Evolutionary conservation across 805 yeast genomes (phyloP), one percentile per base, ranked within the genome.

Genomic region (Nakazawaea anatomiae): DNA sequence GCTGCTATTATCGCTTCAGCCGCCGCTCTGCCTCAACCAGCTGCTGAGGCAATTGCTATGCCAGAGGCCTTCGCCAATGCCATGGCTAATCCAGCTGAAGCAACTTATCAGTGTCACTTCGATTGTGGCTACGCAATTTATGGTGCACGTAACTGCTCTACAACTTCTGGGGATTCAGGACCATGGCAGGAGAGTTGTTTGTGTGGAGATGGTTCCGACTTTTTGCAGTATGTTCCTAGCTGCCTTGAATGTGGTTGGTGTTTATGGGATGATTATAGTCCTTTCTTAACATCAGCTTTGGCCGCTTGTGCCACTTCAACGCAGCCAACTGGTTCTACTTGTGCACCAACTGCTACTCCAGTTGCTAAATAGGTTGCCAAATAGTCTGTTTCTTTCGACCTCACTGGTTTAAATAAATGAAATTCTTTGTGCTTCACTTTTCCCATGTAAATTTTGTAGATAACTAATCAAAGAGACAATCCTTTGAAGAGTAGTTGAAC

Each of bases 201-300:
- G 35, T 54, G 57, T 57, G 58, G 51, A 27, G 45, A 48, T 35
- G 49, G 53, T 43, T 27, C 55, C 27, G 25, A 49, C 14, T 48
- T 55, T 14, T 14, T 46, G 29, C n/a, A 50, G 9, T 30, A 39
- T 3, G 52, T 51, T 32, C 43, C 49, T 30, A 46, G 47, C 25
- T 48, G 53, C 48, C 48, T 57, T 43, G 53, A 41, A 43, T 55
- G 57, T 53, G 55, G 58, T 18, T 50, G 58, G 50, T 45, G 53
- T 48, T 31, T 48, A 46, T 50, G 42, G 55, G 25, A 12, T 40
- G 44, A 43, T 48, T 47, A 52, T 47, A 43, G 52, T 18, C 39
- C 44, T 25, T 54, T 14, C 36, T 48, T 48, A 12, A 42, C 56
- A 4, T 10, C 54, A 25, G 32, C 58, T n/a, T 48, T 54, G 18